Evolutionary conservation across 495 filamentous ascomycete species (phyloP).

Genomic region (Aspergillus haitiensis): DNA sequence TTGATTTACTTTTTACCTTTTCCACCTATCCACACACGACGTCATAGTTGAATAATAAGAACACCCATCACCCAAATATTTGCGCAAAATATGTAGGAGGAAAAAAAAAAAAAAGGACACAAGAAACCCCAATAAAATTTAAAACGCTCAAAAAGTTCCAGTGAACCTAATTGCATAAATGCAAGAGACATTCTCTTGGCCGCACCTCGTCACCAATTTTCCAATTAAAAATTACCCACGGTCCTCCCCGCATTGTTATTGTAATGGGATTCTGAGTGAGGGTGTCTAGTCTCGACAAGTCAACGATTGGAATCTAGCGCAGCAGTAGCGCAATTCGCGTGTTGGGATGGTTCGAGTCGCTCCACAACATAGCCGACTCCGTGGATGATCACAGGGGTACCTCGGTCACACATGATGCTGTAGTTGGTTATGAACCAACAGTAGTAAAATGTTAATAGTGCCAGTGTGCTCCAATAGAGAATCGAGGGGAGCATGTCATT

Average conservation of each 20-base stretch:
- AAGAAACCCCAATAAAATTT: too few relatives aligned
- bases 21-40: slow-evolving; percentile 9
- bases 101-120: not conserved
- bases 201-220: not conserved
- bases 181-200: not conserved
- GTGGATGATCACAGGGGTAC: slow-evolving; percentile 21
- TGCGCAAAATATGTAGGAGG: not conserved
- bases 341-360: slow-evolving; percentile 4
- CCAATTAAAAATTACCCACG: not conserved
- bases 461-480: slow-evolving; percentile 9
- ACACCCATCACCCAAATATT: not conserved
- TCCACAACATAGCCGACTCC: slow-evolving; percentile 16
- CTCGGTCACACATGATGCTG: slow-evolving; percentile 35
- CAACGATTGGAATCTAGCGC: not conserved
- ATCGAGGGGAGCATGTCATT: not conserved
- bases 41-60: slow-evolving; percentile 9
- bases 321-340: slow-evolving; percentile 2
- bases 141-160: not conserved
- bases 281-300: slow-evolving; percentile 1
- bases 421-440: slow-evolving; percentile 14
- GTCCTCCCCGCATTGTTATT: slow-evolving; percentile 3
- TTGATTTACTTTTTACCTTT: not conserved
- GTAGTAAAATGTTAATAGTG: not conserved
- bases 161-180: not conserved
- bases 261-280: not conserved